Evolutionary conservation across 805 yeast species (phyloP), one percentile per base, ranked within the genome.

Genomic region (Millerago galiae): DNA sequence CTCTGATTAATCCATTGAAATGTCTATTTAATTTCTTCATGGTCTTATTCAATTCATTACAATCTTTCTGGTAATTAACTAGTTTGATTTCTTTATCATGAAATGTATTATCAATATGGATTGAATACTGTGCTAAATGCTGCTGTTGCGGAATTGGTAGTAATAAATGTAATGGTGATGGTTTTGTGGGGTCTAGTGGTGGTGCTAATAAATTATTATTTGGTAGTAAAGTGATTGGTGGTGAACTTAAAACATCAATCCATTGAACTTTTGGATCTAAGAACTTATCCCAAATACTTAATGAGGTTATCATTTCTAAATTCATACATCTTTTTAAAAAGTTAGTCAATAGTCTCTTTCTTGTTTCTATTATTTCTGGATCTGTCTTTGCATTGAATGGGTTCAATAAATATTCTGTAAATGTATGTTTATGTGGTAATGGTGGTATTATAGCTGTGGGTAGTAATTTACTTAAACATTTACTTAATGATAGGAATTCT

Each of bases 361-460:
- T 70, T 56, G 80, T 83, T 44, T 79, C 85, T 37, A 79, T 78
- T 35, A 63, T 69, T 63, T 56, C 72, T 6, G 60, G 40, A 47
- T 70, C 74, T 37, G 59, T 66, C 45, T 68, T 67, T 4, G 68
- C 74, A 42, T 64, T 66, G 18, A 70, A 51, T 14, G 74, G 75
- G 40, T 63, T 67, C 37, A 66, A 48, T 35, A 71, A 59, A 47
- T 71, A 71, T 46, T 65, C 68, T 7, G 67, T 59, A n/a, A 84
- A 59, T 13, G 85, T 71, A 59, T 84, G 90, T 59, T 84, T 84
- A 66, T 81, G 86, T 0, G 99, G 99, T n/a, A 93, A 87, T 0
- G 97, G 95, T 2, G 99, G 98, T 2, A 93, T 75, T 4, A 93
- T 71, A 6, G 79, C 65, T 31, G 91, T 79, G 1, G 98, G 97